These are phyloP conservation scores for Petrea volubilis DNA, from an alignment of 257 asterid genomes.

Conservation along the genomic window DNA sequence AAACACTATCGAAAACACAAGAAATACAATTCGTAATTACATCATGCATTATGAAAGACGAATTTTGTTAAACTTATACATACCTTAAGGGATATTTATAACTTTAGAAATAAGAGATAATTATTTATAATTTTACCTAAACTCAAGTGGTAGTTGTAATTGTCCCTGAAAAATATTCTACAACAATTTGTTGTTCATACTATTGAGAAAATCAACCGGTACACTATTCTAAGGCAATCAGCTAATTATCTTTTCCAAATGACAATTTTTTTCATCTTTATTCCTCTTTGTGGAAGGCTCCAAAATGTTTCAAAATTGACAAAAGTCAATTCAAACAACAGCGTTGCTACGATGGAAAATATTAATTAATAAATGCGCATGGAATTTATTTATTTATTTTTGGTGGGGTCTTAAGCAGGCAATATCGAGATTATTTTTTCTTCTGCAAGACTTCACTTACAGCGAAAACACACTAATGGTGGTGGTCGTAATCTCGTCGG, in stretches of 20 bases:
- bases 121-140: too few species aligned
- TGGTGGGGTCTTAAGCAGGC: constrained; percentile 33
- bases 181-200: background rate
- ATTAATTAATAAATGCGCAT: background rate
- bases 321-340: constrained; percentile 13
- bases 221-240: background rate
- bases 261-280: background rate
- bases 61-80: too few species aligned
- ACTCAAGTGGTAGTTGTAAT: too few species aligned
- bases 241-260: background rate
- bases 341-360: background rate
- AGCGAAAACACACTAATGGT: constrained; percentile 25
- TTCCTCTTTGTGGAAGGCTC: background rate
- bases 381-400: too few species aligned
- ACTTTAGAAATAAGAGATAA: too few species aligned
- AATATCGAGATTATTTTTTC: constrained; percentile 21
- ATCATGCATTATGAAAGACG: too few species aligned
- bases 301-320: background rate
- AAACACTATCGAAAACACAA: too few species aligned
- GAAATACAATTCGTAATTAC: too few species aligned
- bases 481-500: constrained; percentile 17
- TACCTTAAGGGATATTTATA: too few species aligned
- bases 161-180: too few species aligned
- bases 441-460: constrained; percentile 21
- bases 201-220: background rate